These are phyloP conservation scores for Aplosporella prunicola DNA, from an alignment of 2,329 filamentous ascomycete species.

Conservation along the genomic window DNA sequence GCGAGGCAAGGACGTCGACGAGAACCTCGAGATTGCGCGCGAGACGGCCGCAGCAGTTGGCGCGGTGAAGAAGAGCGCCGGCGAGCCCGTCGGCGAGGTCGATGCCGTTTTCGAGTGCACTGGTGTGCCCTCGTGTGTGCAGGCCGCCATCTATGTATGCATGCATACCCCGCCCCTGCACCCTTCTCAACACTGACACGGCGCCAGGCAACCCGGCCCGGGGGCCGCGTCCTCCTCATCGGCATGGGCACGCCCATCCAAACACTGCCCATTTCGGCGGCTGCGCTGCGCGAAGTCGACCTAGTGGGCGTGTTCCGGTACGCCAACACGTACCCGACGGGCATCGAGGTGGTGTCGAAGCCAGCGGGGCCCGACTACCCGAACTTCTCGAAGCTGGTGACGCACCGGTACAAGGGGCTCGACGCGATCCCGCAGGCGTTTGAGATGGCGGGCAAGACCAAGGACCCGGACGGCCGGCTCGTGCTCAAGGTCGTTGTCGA, in stretches of 20 bases:
- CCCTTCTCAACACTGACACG: not conserved
- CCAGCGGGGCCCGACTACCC: slow-evolving; percentile 41
- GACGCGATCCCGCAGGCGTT: slow-evolving; percentile 55
- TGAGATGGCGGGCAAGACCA: slow-evolving; percentile 58
- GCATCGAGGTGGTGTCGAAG: slow-evolving; percentile 51
- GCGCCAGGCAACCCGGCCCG: slow-evolving; percentile 48
- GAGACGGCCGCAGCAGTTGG: slow-evolving; percentile 37
- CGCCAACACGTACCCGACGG: slow-evolving; percentile 63
- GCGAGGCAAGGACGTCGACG: slow-evolving; percentile 41
- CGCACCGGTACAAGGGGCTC: slow-evolving; percentile 59
- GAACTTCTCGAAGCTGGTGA: slow-evolving; percentile 61
- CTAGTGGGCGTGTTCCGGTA: slow-evolving; percentile 72
- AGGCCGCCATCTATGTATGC: slow-evolving; percentile 59
- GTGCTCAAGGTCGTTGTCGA: slow-evolving; percentile 61
- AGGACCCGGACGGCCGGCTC: slow-evolving; percentile 57
- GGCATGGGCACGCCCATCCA: slow-evolving; percentile 73
- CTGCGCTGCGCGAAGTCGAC: slow-evolving; percentile 65
- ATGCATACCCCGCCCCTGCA: not conserved
- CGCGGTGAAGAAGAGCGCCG: slow-evolving; percentile 25
- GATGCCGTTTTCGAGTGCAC: slow-evolving; percentile 69
- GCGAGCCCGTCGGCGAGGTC: slow-evolving; percentile 42
- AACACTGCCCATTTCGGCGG: slow-evolving; percentile 62
- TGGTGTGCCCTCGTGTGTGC: slow-evolving; percentile 64
- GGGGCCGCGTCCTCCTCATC: slow-evolving; percentile 65
- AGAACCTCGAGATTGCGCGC: slow-evolving; percentile 44